A percentile compares a stretch with the other conserved stretches of the same genome.
These are phyloP conservation scores for Exophiala aquamarina DNA, from an alignment of 2,329 filamentous ascomycete genomes.

Conservation along the genomic window DNA sequence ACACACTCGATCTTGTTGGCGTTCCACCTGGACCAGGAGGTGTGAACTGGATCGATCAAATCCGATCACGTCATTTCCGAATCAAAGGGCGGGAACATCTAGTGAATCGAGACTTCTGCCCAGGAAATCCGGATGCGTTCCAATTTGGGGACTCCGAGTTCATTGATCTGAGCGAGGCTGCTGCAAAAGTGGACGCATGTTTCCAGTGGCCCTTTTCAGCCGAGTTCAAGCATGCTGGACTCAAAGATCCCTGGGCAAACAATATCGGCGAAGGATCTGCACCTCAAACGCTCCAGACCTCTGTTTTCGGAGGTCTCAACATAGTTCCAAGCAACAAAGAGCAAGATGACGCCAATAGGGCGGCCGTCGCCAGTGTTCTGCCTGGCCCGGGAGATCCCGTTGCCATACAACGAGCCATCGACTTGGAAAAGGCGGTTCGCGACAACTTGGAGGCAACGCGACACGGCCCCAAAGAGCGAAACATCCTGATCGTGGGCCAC, in stretches of 20 bases:
- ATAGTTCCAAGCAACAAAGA: slow-evolving; percentile 13
- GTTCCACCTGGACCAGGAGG: slow-evolving; percentile 63
- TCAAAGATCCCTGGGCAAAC: slow-evolving; percentile 11
- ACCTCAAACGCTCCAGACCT: no score
- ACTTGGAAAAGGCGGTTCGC: background rate
- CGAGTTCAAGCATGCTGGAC: slow-evolving; percentile 24
- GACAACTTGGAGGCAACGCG: slow-evolving; percentile 6
- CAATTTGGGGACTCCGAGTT: slow-evolving; percentile 65
- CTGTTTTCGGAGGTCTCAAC: slow-evolving; percentile 9
- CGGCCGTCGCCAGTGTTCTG: slow-evolving; percentile 16
- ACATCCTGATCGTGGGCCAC: slow-evolving; percentile 78
- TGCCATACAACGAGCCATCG: slow-evolving; percentile 6
- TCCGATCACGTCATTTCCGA: slow-evolving; percentile 73
- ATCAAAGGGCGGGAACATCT: slow-evolving; percentile 68
- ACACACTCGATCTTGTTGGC: slow-evolving; percentile 61
- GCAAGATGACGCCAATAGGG: slow-evolving; percentile 15
- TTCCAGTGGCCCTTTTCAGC: slow-evolving; percentile 58
- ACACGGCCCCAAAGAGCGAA: slow-evolving; percentile 43
- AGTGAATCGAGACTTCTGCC: slow-evolving; percentile 67
- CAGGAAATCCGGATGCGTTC: slow-evolving; percentile 75
- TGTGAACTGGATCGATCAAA: slow-evolving; percentile 64
- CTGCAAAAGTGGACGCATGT: slow-evolving; percentile 50
- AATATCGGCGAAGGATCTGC: no score
- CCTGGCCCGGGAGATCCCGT: slow-evolving; percentile 7
- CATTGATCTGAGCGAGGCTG: slow-evolving; percentile 47